Evolutionary conservation across 2,329 filamentous ascomycete genomes (phyloP), one percentile per base, ranked within the genome.

Genomic region (Fusarium mangiferae): DNA sequence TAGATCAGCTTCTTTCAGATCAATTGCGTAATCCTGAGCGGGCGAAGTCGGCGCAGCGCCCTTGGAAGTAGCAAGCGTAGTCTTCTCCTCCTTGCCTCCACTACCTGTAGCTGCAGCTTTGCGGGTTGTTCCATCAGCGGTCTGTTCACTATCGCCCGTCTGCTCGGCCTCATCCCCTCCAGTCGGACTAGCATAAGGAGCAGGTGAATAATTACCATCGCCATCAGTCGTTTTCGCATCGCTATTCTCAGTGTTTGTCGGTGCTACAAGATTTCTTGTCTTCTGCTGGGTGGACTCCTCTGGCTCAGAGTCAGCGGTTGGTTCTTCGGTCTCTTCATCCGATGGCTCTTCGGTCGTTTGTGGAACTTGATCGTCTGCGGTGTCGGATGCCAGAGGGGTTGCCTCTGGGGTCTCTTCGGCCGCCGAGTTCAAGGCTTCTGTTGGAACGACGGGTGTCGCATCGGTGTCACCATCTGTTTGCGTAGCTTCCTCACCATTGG

Each of bases 401-500:
- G 61, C 24, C 45, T 41, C 62, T 35, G 49, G 46, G 13, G 60
- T 44, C 20, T 66, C 60, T 65, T 66, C 60, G 17, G 60, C 46
- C 48, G 46, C 41, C 5, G 60, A 66, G 24, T 5, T 48, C 20
- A 26, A 20, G 22, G 35, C 13, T 24, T 65, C 63, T 41, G 46
- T 66, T 41, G 63, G 10, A n/a, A 38, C 36, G n/a, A 38, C 39
- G 30, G 41, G 30, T 58, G 55, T 41, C 41, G 55, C 36, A 33
- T 66, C 35, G 13, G 44, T 26, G 11, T 66, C 46, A 56, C 36
- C 35, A 24, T 59, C 18, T 22, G 46, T 63, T 9, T 52, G 44
- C 17, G 28, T 46, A 12, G 39, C 28, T 42, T 66, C 60, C 63
- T 66, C 60, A 65, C 60, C 63, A n/a, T 66, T 65, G 30, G 58